Base-by-base conservation (phyloP, 1,284 basidiomycete species). In the Ceratobasidium sp. region DNA sequence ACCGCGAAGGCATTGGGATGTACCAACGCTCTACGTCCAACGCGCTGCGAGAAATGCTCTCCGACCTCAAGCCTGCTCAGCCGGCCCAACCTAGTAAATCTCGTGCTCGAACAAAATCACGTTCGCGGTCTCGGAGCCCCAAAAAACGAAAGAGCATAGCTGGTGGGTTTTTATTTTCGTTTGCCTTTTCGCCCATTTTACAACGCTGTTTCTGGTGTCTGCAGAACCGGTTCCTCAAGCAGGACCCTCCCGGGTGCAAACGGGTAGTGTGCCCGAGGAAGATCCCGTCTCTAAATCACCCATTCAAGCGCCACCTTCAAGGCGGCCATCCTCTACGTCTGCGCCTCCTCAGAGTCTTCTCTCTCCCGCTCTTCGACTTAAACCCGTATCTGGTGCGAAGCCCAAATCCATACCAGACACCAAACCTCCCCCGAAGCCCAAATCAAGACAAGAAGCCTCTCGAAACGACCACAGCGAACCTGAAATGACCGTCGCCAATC, bases 1-100 rank as follows among this genome's bases (percentile, higher is more conserved):
- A 69, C 42, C 66, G 66, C 18, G 66, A 69, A 58, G 66, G 66
- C 11, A 46, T 69, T 33, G 66, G 66, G 53, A 69, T 69, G 66
- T 69, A 69, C 54, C 66, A 69, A 53, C 66, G 66, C 33, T 56
- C 66, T 3, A 69, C 66, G 5, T 69, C 66, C 16, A 69, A 69
- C 21, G 66, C 66, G n/a, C 66, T 69, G 12, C 66, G 66, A 44
- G 44, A 48, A 8, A 69, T 69, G 53, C 30, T 69, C 11, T 54
- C 66, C 16, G 66, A 40, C 14, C 23, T 69, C 40, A 33, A 38
- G 21, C 46, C 42, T 53, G 46, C 62, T 12, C 14, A 42, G 11
- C 59, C 38, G 7, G 12, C 23, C 11, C 54, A 56, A 38, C 63
- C 63, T 18, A 23, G 16, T 18, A 42, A 56, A 46, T 38, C 63